These are phyloP conservation scores for Sclerotinia nivalis DNA, from an alignment of 2,329 filamentous ascomycete species.

Conservation along the genomic window DNA sequence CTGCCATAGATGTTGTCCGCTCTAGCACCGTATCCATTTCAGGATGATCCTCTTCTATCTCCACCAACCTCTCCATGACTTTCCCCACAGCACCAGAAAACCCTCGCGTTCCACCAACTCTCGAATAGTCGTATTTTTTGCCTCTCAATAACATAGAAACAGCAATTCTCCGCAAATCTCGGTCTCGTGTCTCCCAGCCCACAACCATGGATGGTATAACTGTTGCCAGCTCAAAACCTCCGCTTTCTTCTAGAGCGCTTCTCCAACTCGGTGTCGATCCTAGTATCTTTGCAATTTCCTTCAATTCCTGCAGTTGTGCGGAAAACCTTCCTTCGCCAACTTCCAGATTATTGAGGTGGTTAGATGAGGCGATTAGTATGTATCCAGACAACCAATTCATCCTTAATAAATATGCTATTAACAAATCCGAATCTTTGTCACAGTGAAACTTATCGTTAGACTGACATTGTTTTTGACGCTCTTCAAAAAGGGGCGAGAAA, in stretches of 20 bases:
- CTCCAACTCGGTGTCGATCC: not conserved
- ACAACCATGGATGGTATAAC: conserved; percentile 34
- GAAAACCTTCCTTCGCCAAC: not conserved
- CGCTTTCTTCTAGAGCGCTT: conserved; percentile 26
- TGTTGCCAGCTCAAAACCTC: conserved; percentile 35
- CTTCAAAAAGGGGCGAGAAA: conserved; percentile 28
- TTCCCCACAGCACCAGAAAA: conserved; percentile 10
- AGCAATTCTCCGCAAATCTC: conserved; percentile 28
- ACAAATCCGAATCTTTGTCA: conserved; percentile 4
- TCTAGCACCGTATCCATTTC: not conserved
- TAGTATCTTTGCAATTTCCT: conserved; percentile 6
- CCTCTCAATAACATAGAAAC: conserved; percentile 29
- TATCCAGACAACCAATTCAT: conserved; percentile 21
- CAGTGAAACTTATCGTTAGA: conserved; percentile 26
- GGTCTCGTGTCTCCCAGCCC: conserved; percentile 33
- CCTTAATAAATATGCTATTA: conserved; percentile 11
- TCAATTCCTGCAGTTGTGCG: conserved; percentile 11
- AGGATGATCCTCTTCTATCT: conserved; percentile 2
- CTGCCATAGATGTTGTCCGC: not conserved
- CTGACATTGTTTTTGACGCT: not conserved
- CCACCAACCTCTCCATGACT: conserved; percentile 15
- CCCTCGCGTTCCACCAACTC: not conserved
- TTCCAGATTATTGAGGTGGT: conserved; percentile 4
- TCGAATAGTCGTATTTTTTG: not conserved
- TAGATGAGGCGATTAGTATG: conserved; percentile 14